A percentile compares a stretch with the other conserved stretches of the same genome.
phyloP scores from a whole-genome alignment of 352 stramenopile species.

The Phytopythium ostracodes region DNA sequence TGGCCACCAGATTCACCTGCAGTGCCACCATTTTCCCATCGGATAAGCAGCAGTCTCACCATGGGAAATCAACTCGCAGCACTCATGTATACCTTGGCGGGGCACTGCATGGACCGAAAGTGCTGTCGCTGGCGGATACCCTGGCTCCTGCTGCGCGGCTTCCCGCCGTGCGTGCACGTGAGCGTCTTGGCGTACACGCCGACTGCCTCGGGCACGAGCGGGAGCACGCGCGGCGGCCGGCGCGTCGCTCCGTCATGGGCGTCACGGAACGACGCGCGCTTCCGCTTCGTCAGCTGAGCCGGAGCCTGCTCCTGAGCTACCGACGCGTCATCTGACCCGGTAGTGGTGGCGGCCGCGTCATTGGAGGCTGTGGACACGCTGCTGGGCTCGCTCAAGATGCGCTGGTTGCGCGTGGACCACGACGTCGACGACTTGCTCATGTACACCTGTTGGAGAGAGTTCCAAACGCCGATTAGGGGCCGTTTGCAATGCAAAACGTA shows the following conservation, averaged over 20 bases:
- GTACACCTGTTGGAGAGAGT: constrained; percentile 1
- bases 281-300: neutral
- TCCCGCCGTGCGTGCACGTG: constrained; percentile 16
- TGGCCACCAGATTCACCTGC: constrained; percentile 11
- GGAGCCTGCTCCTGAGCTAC: neutral
- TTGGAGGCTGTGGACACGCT: too few species aligned
- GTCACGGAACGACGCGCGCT: neutral
- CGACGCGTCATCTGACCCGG: neutral
- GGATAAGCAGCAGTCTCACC: too few species aligned
- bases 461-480: neutral
- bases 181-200: constrained; percentile 20
- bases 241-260: neutral
- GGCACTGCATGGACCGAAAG: constrained; percentile 15
- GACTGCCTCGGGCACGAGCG: constrained; percentile 7
- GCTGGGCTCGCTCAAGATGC: constrained; percentile 5
- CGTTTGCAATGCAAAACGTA: neutral
- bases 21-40: neutral
- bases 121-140: constrained; percentile 12
- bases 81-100: constrained; percentile 19
- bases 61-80: too few species aligned
- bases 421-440: constrained; percentile 17
- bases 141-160: constrained; percentile 11
- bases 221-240: neutral
- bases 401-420: constrained; percentile 13
- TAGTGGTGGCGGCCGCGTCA: neutral